Evolutionary conservation across 2,329 filamentous ascomycete genomes (phyloP), one percentile per base, ranked within the genome.

Genomic region (Ilyonectria mors-panacis): DNA sequence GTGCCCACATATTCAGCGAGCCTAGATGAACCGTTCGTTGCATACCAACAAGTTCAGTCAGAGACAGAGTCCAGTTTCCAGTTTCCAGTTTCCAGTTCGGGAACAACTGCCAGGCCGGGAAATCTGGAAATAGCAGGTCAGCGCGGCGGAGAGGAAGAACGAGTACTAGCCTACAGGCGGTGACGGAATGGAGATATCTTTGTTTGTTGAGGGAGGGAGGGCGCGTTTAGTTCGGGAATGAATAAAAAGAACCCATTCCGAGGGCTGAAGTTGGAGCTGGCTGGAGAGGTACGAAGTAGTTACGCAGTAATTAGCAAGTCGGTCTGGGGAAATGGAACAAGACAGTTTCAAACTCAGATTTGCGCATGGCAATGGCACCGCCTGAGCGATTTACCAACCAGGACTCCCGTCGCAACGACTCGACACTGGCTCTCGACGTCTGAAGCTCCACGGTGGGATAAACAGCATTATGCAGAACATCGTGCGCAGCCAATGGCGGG

Each of bases 401-500:
- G 42, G 60, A 61, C 30, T 57, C 30, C 51, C 15, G 21, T 50
- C 62, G 54, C 65, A 73, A 74, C 73, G 70, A 68, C 68, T 72
- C 56, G 56, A 63, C 63, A 66, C 65, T 65, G 58, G 55, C 65
- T 64, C 60, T 39, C 35, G 44, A 56, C 33, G 19, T 26, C 64
- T 39, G 30, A 56, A 70, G 55, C 61, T 59, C 65, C 62, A 72
- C 72, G 68, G 55, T 75, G 73, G 73, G 72, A 75, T 75, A 75
- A 77, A 77, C 73, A 66, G 72, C 77, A 79, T 79, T 79, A 79
- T 79, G 77, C 75, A 77, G 77, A 73, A 69, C 76, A 74, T 73
- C 51, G 13, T 7, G 6, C 6, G 19, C 12, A 48, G 58, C 78
- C 78, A 79, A 79, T 79, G 70, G 74, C 12, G 33, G 47, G 7